Evolutionary conservation across 1,284 basidiomycete genomes (phyloP).

Genomic region (Pyrrhoderma lamaoense): DNA sequence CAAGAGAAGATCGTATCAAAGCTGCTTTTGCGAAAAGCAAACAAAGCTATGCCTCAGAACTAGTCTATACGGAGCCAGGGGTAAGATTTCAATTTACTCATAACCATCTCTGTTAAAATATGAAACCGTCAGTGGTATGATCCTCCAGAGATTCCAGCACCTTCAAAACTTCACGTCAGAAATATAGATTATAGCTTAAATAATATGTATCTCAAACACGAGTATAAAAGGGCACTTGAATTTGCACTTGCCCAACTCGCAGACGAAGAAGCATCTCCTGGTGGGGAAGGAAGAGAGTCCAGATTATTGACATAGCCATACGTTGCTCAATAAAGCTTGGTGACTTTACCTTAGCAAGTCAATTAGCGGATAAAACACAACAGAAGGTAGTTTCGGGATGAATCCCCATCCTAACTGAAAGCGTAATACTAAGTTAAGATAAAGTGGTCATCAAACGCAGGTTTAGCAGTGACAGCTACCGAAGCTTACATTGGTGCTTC

Average conservation of each 20-base stretch:
- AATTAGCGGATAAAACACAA: constrained; percentile 12
- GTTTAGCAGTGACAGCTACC: constrained; percentile 5
- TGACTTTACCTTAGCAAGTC: not conserved
- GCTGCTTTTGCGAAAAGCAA: constrained; percentile 14
- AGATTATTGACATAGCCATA: constrained; percentile 12
- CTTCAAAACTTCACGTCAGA: constrained; percentile 5
- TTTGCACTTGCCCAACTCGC: constrained; percentile 10
- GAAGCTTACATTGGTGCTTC: constrained; percentile 8
- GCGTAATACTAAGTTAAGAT: not conserved
- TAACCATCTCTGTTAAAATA: not conserved
- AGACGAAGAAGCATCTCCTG: constrained; percentile 3
- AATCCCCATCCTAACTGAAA: not conserved
- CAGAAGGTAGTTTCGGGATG: constrained; percentile 3
- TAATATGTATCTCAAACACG: constrained; percentile 12
- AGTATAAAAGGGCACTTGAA: constrained; percentile 4
- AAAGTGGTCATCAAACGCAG: constrained; percentile 9
- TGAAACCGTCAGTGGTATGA: constrained; percentile 13
- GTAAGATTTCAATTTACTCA: constrained; percentile 1
- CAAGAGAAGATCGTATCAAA: constrained; percentile 13
- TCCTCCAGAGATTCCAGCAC: constrained; percentile 2
- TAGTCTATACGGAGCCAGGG: constrained; percentile 8
- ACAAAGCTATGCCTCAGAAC: constrained; percentile 7
- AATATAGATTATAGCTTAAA: constrained; percentile 16
- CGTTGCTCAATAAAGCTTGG: constrained; percentile 13
- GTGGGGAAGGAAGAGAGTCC: constrained; percentile 10